A percentile compares a stretch with the other conserved stretches of the same genome.
Conservation (phyloP, 2,329 filamentous ascomycete genomes). For the Cladosporium oxysporum region DNA sequence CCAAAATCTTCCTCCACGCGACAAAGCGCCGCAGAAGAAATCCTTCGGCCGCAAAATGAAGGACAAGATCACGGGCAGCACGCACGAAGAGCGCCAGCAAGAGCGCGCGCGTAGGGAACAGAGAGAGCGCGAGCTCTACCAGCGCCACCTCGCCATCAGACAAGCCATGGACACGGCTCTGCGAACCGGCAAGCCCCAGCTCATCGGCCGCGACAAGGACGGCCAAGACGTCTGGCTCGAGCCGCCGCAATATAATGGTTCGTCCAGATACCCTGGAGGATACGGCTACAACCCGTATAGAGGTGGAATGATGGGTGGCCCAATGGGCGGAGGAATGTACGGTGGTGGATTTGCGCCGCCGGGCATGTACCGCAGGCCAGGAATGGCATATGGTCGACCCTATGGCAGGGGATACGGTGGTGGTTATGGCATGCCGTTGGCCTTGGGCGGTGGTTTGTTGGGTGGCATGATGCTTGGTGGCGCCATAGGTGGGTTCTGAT, state of each 20-base stretch:
- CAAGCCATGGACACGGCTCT: slow-evolving; percentile 54
- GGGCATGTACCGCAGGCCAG: slow-evolving; percentile 50
- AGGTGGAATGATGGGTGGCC: slow-evolving; percentile 38
- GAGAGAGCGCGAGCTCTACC: slow-evolving; percentile 55
- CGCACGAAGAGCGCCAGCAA: slow-evolving; percentile 56
- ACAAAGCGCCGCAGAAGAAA: slow-evolving; percentile 22
- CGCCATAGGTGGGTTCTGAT: slow-evolving; percentile 31
- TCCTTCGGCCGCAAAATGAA: slow-evolving; percentile 58
- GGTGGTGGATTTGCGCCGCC: slow-evolving; percentile 19
- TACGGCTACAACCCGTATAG: slow-evolving; percentile 34
- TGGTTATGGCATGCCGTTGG: slow-evolving; percentile 49
- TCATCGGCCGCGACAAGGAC: slow-evolving; percentile 55
- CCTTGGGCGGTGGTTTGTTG: slow-evolving; percentile 48
- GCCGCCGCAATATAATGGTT: slow-evolving; percentile 47
- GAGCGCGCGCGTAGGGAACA: slow-evolving; percentile 50
- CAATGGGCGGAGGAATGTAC: slow-evolving; percentile 20
- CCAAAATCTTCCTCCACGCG: slow-evolving; percentile 26
- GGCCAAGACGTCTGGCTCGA: slow-evolving; percentile 61
- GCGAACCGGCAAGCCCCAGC: slow-evolving; percentile 58
- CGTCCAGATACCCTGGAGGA: slow-evolving; percentile 21
- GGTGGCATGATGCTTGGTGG: slow-evolving; percentile 52
- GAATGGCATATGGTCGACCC: slow-evolving; percentile 49
- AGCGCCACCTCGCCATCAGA: slow-evolving; percentile 53
- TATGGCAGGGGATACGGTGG: slow-evolving; percentile 42
- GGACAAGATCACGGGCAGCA: slow-evolving; percentile 59